Base-by-base conservation (phyloP, 2,329 filamentous ascomycete genomes). In the Fusarium devonianum region DNA sequence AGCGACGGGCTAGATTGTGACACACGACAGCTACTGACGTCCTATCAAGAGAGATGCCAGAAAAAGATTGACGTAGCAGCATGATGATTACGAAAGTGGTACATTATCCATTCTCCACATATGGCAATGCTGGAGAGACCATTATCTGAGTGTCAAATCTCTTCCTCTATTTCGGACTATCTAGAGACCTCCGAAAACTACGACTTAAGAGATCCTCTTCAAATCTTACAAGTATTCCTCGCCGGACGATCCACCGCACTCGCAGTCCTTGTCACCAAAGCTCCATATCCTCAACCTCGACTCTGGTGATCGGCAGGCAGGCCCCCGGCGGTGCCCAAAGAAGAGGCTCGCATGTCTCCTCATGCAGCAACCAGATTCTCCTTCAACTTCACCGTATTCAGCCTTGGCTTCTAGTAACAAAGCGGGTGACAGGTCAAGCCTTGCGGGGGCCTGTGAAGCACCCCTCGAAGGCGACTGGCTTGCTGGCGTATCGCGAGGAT, bases 21-120 rank as follows among this genome's bases (percentile, higher is more conserved):
- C 34, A 74, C 76, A 6, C 65, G 65, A 36, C 63, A 65, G 33
- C 45, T 76, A 34, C 56, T 83, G 30, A 45, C 50, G 30, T 65
- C 70, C 25, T 83, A 83, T 40, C 68, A 75, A 56, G 57, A 38
- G 16, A 77, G 69, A 58, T 80, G 78, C 49, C 56, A 52, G 8
- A 64, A 69, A 25, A 78, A 66, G 52, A 19, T 63, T 33, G 51
- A 42, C 14, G 21, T 38, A 32, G 44, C 37, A 30, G 14, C 28
- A n/a, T 62, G 11, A 39, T 16, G 17, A 17, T 18, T 4, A 7
- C 12, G 18, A 13, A 36, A n/a, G n/a, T n/a, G n/a, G n/a, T n/a
- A 18, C 12, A 38, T 4, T 13, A 5, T 17, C 6, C 18, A 10
- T 3, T 10, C 28, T n/a, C 9, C 12, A 11, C 9, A 25, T 25